These are phyloP conservation scores for Phytopythium chamaehyphon DNA, from an alignment of 352 stramenopile genomes.

Conservation along the genomic window DNA sequence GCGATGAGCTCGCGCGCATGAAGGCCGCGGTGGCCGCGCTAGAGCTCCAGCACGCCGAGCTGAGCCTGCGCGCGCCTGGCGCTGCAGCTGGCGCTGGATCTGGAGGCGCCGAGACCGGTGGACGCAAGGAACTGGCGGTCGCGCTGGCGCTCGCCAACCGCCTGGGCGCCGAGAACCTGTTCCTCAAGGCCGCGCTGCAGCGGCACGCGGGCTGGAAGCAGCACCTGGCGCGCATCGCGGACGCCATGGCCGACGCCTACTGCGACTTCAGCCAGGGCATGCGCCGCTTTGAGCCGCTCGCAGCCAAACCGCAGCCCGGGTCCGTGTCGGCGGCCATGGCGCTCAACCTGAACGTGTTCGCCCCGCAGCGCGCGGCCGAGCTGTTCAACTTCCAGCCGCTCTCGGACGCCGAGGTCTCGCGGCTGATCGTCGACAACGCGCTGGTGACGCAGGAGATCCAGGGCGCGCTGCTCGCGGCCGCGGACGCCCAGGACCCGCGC, in stretches of 20 bases:
- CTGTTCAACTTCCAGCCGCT: slow-evolving; percentile 32
- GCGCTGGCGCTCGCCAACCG: slow-evolving; percentile 6
- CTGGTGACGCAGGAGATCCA: slow-evolving; percentile 2
- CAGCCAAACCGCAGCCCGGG: background rate
- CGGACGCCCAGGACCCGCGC: background rate
- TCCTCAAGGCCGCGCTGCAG: slow-evolving; percentile 20
- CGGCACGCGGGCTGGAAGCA: slow-evolving; percentile 20
- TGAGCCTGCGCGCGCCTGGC: slow-evolving; percentile 11
- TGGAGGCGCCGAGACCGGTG: background rate
- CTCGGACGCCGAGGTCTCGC: slow-evolving; percentile 24
- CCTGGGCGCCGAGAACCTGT: slow-evolving; percentile 28
- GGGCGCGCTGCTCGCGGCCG: background rate
- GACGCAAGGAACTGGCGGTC: background rate
- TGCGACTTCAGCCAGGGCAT: background rate
- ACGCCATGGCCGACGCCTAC: slow-evolving; percentile 1
- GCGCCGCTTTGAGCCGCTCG: too few species aligned
- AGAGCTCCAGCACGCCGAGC: slow-evolving; percentile 19
- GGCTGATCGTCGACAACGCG: slow-evolving; percentile 34
- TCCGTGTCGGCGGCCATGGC: background rate
- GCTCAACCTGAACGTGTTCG: slow-evolving; percentile 1
- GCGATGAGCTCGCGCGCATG: slow-evolving; percentile 19
- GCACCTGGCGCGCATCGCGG: slow-evolving; percentile 17
- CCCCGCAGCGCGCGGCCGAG: slow-evolving; percentile 11
- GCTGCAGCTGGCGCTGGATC: slow-evolving; percentile 1
- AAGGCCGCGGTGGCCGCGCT: slow-evolving; percentile 16